Base-by-base conservation (phyloP, 257 asterid species). In the Solanum appendiculatum region DNA sequence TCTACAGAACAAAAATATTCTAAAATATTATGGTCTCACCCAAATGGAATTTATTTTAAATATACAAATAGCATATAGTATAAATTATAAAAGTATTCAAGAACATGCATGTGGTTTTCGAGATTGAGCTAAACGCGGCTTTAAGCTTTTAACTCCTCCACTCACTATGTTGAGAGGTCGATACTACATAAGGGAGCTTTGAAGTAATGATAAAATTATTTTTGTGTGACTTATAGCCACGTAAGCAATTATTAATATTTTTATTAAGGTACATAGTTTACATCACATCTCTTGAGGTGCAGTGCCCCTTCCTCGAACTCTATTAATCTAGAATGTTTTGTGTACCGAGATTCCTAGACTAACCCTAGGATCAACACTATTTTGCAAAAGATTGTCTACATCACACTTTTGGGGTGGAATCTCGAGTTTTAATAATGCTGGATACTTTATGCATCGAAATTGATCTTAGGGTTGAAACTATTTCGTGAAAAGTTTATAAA, bases 341-440 rank as follows among this genome's bases (percentile, higher is more conserved):
- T 60, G n/a, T 51, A 51, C n/a, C 6, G 16, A 51, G n/a, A 51
- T 4, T 51, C 23, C 60, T 4, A 51, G 60, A 51, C 6, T 51
- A 2, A 18, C n/a, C 60, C 4, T 51, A 51, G n/a, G 60, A 51
- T 51, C 63, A 54, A 54, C 11, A 54, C 11, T 54, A 54, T 6
- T 54, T 54, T 54, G 0, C 63, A 54, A 54, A 54, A 54, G 18
- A 1, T 54, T 2, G 4, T 2, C n/a, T 18, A 54, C 1, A 54
- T 2, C 10, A 54, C n/a, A n/a, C n/a, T n/a, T n/a, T n/a, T n/a
- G n/a, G n/a, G n/a, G n/a, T n/a, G n/a, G n/a, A n/a, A n/a, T n/a
- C 2, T n/a, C 1, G 0, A 60, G n/a, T 3, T 60, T n/a, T n/a
- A 4, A 1, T n/a, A 60, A 60, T 0, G 8, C 11, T 23, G 31